Percentiles rank a stretch among this genome's conserved stretches.
Conservation (phyloP, 2,329 filamentous ascomycete genomes). For the Alternaria longipes region DNA sequence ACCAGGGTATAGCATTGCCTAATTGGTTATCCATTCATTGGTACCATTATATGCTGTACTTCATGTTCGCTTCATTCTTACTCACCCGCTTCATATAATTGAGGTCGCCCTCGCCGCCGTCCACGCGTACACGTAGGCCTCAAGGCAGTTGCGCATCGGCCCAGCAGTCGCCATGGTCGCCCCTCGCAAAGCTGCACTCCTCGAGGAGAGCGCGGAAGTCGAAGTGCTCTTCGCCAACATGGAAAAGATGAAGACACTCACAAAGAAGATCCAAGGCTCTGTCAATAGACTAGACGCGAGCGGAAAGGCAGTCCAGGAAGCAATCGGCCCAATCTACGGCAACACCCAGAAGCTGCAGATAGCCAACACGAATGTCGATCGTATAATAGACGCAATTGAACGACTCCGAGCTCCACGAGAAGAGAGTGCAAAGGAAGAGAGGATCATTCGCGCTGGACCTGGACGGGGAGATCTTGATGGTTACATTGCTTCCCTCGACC, state of each 20-base stretch:
- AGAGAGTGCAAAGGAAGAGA: conserved; percentile 89
- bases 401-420: conserved; percentile 89
- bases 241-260: conserved; percentile 91
- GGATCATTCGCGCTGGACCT: conserved; percentile 77
- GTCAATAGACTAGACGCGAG: conserved; percentile 84
- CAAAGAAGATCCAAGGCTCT: conserved; percentile 93
- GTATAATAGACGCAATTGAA: conserved; percentile 85
- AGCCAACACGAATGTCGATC: conserved; percentile 89
- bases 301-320: conserved; percentile 89
- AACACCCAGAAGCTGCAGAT: conserved; percentile 90
- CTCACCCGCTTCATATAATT: conserved; percentile 6
- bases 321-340: conserved; percentile 89
- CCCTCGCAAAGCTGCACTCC: conserved; percentile 65
- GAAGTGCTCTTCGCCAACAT: conserved; percentile 75
- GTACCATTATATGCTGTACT: conserved; percentile 4
- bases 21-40: conserved; percentile 4
- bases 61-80: conserved; percentile 16
- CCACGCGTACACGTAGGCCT: conserved; percentile 6
- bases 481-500: conserved; percentile 89
- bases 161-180: conserved; percentile 59
- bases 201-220: conserved; percentile 73
- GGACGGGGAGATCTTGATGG: conserved; percentile 77
- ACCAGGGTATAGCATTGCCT: background rate
- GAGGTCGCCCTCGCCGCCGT: conserved; percentile 12
- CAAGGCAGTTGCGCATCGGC: conserved; percentile 28